phyloP scores from a whole-genome alignment of 768 basidiomycete species.

The Inosperma sp. region DNA sequence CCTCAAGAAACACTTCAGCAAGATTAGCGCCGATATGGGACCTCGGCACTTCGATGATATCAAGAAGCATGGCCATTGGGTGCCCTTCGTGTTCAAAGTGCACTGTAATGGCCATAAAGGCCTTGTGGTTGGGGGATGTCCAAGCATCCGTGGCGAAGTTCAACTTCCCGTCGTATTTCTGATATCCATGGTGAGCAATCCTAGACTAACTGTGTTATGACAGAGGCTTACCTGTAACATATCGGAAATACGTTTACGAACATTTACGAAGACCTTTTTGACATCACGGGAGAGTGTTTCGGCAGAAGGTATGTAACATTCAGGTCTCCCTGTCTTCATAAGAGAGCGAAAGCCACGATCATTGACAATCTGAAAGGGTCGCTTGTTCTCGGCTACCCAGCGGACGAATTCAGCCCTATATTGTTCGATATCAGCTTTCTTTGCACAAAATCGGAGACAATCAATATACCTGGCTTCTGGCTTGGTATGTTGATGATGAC shows the following conservation, averaged over 20 bases:
- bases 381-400: slow-evolving; percentile 3
- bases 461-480: slow-evolving; percentile 17
- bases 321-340: too few species aligned
- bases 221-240: slow-evolving; percentile 4
- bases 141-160: slow-evolving; percentile 29
- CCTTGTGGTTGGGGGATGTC: slow-evolving; percentile 33
- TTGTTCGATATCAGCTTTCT: neutral
- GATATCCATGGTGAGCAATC: slow-evolving; percentile 19
- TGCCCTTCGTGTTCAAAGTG: slow-evolving; percentile 25
- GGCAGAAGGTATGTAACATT: too few species aligned
- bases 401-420: slow-evolving; percentile 3
- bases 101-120: slow-evolving; percentile 19
- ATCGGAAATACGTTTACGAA: neutral
- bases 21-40: slow-evolving; percentile 31
- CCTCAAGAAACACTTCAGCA: slow-evolving; percentile 24
- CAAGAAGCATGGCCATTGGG: slow-evolving; percentile 26
- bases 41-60: slow-evolving; percentile 33
- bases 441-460: neutral
- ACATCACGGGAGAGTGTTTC: too few species aligned
- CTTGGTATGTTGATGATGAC: slow-evolving; percentile 22
- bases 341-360: neutral
- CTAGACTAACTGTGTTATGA: neutral
- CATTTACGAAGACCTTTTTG: neutral
- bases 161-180: slow-evolving; percentile 25
- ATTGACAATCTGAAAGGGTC: too few species aligned